A percentile compares a stretch with the other conserved stretches of the same genome.
Evolutionary conservation across 2,329 filamentous ascomycete species (phyloP).

Genomic region (Paraphaeosphaeria sporulosa): DNA sequence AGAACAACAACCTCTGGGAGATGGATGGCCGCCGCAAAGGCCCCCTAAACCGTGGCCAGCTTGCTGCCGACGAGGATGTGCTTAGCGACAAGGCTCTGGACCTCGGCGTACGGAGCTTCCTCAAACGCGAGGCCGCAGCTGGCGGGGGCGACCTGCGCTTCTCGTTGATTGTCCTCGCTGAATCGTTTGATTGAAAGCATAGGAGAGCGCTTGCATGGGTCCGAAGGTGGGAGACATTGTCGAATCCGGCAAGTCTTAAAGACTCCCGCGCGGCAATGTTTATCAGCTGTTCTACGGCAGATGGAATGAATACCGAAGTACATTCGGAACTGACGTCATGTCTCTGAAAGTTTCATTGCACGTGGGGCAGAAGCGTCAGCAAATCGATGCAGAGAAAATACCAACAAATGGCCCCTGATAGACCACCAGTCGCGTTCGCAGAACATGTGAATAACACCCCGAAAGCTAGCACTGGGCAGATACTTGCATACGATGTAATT

Average conservation of each 20-base stretch:
- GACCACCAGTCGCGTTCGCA: neutral
- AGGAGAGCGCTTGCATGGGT: neutral
- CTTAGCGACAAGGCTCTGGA: slow-evolving; percentile 75
- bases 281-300: slow-evolving; percentile 16
- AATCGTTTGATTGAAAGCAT: slow-evolving; percentile 58
- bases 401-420: neutral
- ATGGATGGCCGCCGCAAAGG: slow-evolving; percentile 78
- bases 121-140: slow-evolving; percentile 63
- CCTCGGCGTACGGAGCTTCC: slow-evolving; percentile 69
- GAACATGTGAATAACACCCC: neutral
- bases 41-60: slow-evolving; percentile 68
- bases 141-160: slow-evolving; percentile 68
- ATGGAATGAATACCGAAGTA: neutral
- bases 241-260: slow-evolving; percentile 5
- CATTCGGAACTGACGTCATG: neutral
- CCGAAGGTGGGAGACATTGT: slow-evolving; percentile 12
- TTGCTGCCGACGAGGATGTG: slow-evolving; percentile 56
- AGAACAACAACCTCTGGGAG: slow-evolving; percentile 77
- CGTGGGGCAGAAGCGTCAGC: neutral
- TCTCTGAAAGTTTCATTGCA: neutral
- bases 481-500: neutral
- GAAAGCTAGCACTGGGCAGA: neutral
- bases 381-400: neutral
- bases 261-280: slow-evolving; percentile 20
- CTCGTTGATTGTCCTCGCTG: slow-evolving; percentile 67